Evolutionary conservation across 352 stramenopile genomes (phyloP), one percentile per base, ranked within the genome.

Genomic region (Globisporangium rhizosaccharum): DNA sequence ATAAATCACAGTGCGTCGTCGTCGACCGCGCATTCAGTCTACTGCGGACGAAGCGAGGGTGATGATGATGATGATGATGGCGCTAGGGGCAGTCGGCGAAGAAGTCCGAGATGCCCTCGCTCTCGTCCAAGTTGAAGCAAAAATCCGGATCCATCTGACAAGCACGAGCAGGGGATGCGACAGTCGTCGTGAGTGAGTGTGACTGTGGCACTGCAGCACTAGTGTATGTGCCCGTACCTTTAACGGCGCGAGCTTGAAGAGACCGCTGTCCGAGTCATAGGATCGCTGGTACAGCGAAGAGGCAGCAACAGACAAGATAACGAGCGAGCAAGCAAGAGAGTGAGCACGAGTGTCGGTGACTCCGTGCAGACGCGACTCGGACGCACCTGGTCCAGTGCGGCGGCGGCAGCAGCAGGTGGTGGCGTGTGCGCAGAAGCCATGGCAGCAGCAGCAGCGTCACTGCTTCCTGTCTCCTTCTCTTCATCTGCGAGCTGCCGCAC

Each of bases 121-220:
- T 91, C 52, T 93, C 84, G 57, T 93, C 84, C 39, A 95, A 66
- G 58, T 93, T 95, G 67, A 95, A 95, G 67, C 80, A 90, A 56
- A 95, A 95, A 68, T 95, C 85, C 39, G 85, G 85, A 70, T 95
- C 85, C 52, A 84, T 82, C 81, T 92, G 61, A 3, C 26, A 23
- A 15, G 25, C 7, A 52, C n/a, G 33, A 1, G 11, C 28, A 33
- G 28, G 28, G 23, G 28, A 33, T 33, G 28, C 28, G 28, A 33
- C 28, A 3, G 28, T 33, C 1, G 28, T 33, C 28, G 45, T 53
- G 7, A 46, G 18, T 51, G 25, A 18, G n/a, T n/a, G 33, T 20
- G 33, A 26, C 18, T 33, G 41, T 8, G 14, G 33, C 7, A 45
- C 9, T 8, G 3, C 17, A 48, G 44, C 25, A 53, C 46, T 11